These are phyloP conservation scores for Podila epigama DNA, from an alignment of 192 early-diverging fungal genomes.

Conservation along the genomic window DNA sequence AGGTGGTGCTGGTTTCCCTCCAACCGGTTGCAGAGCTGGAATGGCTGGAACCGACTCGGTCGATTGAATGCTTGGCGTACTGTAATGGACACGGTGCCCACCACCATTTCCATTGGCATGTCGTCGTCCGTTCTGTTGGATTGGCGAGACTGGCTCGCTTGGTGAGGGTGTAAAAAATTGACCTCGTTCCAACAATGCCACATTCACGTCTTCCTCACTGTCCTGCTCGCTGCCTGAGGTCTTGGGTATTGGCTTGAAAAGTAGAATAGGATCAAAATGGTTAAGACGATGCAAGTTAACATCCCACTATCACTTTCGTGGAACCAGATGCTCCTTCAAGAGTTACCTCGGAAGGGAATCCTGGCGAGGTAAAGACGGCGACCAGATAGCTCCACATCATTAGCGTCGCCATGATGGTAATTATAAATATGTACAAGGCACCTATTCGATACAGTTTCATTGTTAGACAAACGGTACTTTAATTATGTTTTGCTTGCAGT, in stretches of 20 bases:
- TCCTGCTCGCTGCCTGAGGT: constrained; percentile 15
- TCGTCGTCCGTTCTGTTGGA: background rate
- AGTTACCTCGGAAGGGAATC: constrained; percentile 38
- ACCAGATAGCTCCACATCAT: constrained; percentile 48
- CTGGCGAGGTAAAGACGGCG: constrained; percentile 39
- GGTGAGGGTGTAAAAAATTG: constrained; percentile 29
- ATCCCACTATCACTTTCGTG: background rate
- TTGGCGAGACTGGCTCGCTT: constrained; percentile 11
- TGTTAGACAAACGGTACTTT: background rate
- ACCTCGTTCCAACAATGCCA: constrained; percentile 24
- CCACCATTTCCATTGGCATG: background rate
- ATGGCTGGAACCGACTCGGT: constrained; percentile 4
- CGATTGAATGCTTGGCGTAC: background rate
- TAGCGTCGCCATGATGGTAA: constrained; percentile 14
- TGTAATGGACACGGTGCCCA: background rate
- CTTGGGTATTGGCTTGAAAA: constrained; percentile 6
- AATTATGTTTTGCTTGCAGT: too few species aligned
- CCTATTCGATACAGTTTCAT: background rate
- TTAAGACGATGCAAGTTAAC: background rate
- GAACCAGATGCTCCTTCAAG: background rate
- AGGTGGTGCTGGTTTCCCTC: background rate
- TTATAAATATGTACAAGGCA: constrained; percentile 1
- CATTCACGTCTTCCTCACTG: constrained; percentile 21
- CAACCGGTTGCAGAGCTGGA: constrained; percentile 13
- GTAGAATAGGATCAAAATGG: background rate